Evolutionary conservation across 2,329 filamentous ascomycete species (phyloP), one percentile per base, ranked within the genome.

Genomic region (Xylariaceae sp.): DNA sequence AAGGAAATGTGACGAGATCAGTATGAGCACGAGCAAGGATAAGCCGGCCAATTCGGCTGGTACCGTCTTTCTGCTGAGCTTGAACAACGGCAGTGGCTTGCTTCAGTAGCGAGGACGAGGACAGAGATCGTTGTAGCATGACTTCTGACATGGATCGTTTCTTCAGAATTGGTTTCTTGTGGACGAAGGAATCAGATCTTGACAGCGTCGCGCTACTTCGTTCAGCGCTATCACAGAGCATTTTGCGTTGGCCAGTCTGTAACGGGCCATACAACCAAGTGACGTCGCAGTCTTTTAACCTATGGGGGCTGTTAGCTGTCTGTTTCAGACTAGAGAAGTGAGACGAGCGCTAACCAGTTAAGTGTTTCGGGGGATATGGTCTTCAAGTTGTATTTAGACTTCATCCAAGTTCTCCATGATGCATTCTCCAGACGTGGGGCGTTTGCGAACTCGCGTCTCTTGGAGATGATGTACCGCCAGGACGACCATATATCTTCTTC

Each of bases 401-500:
- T 97, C 66, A 89, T 87, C 94, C 94, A 97, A 1, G 90, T 94
- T 66, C 94, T 81, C 94, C 94, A 99, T 0, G 90, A 96, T 3
- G 94, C 94, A 69, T 99, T 97, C 69, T 97, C 94, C 30, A 97
- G 71, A 44, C 94, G 79, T 32, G 85, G 85, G 33, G 87, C 82
- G 67, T 96, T 92, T 59, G 82, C 84, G 57, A 95, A 95, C 46
- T 89, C 81, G 52, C 83, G 83, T 60, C 86, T 79, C 62, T 89
- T 87, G 27, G 87, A 85, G 14, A 91, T 84, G 60, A 97, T 89
- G 66, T 95, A 94, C 65, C 90, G 85, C 94, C 94, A 97, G 1
- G 92, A 96, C 6, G 89, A 86, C 91, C 91, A 97, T 22, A 97
- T 95, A 69, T 99, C 92, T 68, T 97, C 91, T 69, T 96, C 90